These are phyloP conservation scores for Neurospora sp. DNA, from an alignment of 2,329 filamentous ascomycete species.

Conservation along the genomic window DNA sequence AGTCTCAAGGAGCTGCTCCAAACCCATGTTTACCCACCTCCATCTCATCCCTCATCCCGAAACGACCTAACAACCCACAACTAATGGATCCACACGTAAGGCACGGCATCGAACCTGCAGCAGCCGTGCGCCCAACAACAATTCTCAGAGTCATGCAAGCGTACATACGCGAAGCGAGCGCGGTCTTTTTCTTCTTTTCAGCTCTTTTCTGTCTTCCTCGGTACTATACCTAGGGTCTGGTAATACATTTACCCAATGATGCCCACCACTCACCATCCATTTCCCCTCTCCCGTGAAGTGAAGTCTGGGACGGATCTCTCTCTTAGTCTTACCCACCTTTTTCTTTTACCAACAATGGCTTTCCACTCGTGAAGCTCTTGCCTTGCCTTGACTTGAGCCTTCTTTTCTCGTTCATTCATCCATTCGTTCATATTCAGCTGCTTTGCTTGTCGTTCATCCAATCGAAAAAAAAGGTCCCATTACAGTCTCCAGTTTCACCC, in stretches of 20 bases:
- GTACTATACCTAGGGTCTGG: background rate
- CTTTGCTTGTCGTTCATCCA: background rate
- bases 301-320: background rate
- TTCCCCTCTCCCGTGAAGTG: background rate
- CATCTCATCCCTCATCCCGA: background rate
- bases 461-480: background rate
- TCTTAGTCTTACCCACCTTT: background rate
- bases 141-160: background rate
- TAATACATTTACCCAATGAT: background rate
- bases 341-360: background rate
- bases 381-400: background rate
- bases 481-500: background rate
- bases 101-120: background rate
- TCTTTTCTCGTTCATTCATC: background rate
- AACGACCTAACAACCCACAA: background rate
- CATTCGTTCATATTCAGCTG: background rate
- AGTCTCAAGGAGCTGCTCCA: background rate
- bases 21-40: background rate
- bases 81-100: background rate
- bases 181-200: background rate
- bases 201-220: background rate
- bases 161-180: background rate
- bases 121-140: background rate
- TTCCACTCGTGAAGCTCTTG: background rate
- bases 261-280: background rate